Base-by-base conservation (phyloP, 371 early-diverging fungal genomes). In the Choanephora cucurbitarum region DNA sequence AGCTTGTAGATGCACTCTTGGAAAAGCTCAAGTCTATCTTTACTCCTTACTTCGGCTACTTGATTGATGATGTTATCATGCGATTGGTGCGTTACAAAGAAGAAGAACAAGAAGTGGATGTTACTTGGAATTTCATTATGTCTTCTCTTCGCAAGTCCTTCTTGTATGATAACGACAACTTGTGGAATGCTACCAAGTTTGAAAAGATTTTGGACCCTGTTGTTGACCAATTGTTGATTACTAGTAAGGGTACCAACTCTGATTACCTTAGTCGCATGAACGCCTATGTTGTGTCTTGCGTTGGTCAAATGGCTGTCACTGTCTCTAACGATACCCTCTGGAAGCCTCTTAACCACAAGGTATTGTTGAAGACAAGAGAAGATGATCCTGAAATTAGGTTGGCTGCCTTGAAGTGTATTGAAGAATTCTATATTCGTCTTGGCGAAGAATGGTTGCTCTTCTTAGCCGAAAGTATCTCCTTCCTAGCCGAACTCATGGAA, bases 391-490 rank as follows among this genome's bases (percentile, higher is more conserved):
- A 82, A 24, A 86, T 92, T 52, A 89, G 94, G n/a, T 65, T 90
- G 14, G 87, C 86, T 0, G 83, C 93, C 5, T 62, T 95, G 47
- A 67, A 77, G 49, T 80, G 83, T 41, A 62, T 95, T 39, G 85
- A 89, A 58, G 92, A 91, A 52, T 85, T 94, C 57, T 98, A 94
- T 67, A 69, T 75, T 57, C 82, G 85, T 39, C 80, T 94, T 13
- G 95, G 96, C 40, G 97, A 98, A 66, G 93, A 93, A 69, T 93
- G 93, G 82, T 76, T 96, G 41, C 79, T 90, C 32, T 80, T 92
- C 60, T 78, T 98, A 73, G 96, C 97, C 10, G 97, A 97, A 73
- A 95, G 96, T 43, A 91, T 97, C 52, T 96, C 98, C 2, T 91
- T 89, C 77, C 67, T 98, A 66, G 95, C 96, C 3, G 98, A 98